A percentile compares a stretch with the other conserved stretches of the same genome.
These are phyloP conservation scores for Fraxinus sp. DNA, from an alignment of 305 asterid species.

Conservation along the genomic window DNA sequence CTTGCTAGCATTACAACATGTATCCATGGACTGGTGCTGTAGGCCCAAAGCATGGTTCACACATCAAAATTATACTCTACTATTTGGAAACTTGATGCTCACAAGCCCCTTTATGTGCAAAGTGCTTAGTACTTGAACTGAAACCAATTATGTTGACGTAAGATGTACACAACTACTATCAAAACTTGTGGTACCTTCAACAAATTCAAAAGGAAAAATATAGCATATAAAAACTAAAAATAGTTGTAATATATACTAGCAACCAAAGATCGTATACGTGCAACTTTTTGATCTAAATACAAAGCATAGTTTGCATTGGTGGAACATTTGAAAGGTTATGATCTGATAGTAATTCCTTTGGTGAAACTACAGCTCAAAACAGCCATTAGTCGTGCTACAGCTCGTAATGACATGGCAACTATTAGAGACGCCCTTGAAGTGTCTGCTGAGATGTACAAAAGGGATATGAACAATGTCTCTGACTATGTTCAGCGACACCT, in stretches of 20 bases:
- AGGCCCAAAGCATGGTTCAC: neutral
- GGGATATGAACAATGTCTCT: constrained; percentile 70
- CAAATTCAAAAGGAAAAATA: neutral
- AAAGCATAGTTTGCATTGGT: constrained; percentile 17
- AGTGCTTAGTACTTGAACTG: neutral
- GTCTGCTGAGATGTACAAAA: constrained; percentile 90
- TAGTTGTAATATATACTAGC: neutral
- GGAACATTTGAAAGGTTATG: constrained; percentile 21
- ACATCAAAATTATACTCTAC: neutral
- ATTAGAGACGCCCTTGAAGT: constrained; percentile 97
- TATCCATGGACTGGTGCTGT: neutral
- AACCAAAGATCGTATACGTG: neutral
- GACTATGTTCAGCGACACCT: constrained; percentile 90
- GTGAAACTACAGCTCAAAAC: constrained; percentile 72
- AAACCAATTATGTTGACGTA: neutral
- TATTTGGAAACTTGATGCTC: neutral
- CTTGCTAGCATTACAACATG: neutral
- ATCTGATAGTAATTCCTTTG: constrained; percentile 22
- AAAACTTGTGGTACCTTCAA: neutral
- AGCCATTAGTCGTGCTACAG: constrained; percentile 75
- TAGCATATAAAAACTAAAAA: neutral
- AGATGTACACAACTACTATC: neutral
- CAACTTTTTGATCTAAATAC: constrained; percentile 9
- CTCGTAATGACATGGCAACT: constrained; percentile 95
- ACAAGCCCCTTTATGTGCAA: neutral